Conservation (phyloP, 192 early-diverging fungal genomes). For the Allomyces macrogynus region DNA sequence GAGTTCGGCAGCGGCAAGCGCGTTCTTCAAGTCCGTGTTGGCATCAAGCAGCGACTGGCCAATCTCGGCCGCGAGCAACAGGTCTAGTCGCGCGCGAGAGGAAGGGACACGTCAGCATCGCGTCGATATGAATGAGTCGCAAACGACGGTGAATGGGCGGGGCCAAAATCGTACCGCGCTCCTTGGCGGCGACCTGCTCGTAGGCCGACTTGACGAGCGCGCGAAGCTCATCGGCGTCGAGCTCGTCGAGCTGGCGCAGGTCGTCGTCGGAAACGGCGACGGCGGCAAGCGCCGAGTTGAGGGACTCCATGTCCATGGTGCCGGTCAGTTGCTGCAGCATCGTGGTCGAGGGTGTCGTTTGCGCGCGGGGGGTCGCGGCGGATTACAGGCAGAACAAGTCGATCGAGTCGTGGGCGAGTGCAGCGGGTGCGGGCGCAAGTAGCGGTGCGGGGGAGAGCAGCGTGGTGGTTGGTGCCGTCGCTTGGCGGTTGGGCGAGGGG, state of each 20-base stretch:
- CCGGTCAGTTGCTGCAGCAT: not conserved
- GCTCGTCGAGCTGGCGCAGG: not conserved
- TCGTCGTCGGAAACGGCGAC: not conserved
- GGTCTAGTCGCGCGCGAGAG: constrained; percentile 1
- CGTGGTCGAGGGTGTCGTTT: not conserved
- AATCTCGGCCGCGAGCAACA: constrained; percentile 12
- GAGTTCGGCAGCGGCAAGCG: not conserved
- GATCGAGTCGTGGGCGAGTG: too few relatives aligned
- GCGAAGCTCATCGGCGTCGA: not conserved
- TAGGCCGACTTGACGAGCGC: not conserved
- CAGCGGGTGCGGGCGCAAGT: too few relatives aligned
- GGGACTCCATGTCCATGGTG: not conserved
- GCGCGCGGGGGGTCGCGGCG: too few relatives aligned
- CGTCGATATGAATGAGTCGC: too few relatives aligned
- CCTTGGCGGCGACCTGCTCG: not conserved
- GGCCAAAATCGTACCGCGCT: not conserved
- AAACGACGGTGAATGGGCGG: too few relatives aligned
- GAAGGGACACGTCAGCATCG: not conserved
- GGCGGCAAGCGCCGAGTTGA: not conserved
- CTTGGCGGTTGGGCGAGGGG: too few relatives aligned
- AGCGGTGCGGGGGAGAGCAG: too few relatives aligned
- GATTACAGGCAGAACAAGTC: too few relatives aligned
- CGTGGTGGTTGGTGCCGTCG: too few relatives aligned
- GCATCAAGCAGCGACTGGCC: constrained; percentile 10
- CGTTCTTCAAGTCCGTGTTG: constrained; percentile 8